These are phyloP conservation scores for Aaosphaeria arxii DNA, from an alignment of 2,329 filamentous ascomycete species.

Conservation along the genomic window DNA sequence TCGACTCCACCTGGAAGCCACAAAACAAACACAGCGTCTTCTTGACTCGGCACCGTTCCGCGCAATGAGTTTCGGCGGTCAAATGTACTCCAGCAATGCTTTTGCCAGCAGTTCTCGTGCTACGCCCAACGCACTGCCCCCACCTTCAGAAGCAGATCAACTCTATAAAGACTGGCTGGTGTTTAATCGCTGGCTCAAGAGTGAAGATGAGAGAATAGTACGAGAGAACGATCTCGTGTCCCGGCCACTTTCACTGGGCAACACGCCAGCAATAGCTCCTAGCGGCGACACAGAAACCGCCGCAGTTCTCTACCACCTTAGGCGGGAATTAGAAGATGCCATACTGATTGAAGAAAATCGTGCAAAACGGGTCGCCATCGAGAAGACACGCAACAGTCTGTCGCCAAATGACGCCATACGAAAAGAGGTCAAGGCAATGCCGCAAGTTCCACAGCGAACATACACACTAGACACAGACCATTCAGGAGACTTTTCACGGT, in stretches of 20 bases:
- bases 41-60: conserved; percentile 19
- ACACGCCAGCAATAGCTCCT: conserved; percentile 11
- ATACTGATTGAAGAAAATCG: conserved; percentile 30
- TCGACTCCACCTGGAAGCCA: conserved; percentile 25
- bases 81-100: conserved; percentile 20
- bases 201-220: conserved; percentile 23
- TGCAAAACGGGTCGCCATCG: conserved; percentile 21
- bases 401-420: conserved; percentile 26
- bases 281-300: conserved; percentile 22
- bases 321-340: conserved; percentile 27
- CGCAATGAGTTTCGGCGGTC: conserved; percentile 22
- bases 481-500: too few relatives aligned
- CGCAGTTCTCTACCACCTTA: conserved; percentile 23
- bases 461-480: conserved; percentile 23
- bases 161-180: conserved; percentile 29
- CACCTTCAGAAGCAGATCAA: conserved; percentile 24
- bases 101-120: conserved; percentile 14
- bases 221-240: conserved; percentile 13
- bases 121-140: conserved; percentile 16
- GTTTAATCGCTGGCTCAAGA: conserved; percentile 25
- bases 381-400: conserved; percentile 19
- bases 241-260: conserved; percentile 19
- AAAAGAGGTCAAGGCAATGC: conserved; percentile 22
- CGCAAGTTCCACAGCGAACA: conserved; percentile 19
- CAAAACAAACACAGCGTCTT: conserved; percentile 16